Evolutionary conservation across 2,329 filamentous ascomycete genomes (phyloP).

Genomic region (Arachnomyces sp.): DNA sequence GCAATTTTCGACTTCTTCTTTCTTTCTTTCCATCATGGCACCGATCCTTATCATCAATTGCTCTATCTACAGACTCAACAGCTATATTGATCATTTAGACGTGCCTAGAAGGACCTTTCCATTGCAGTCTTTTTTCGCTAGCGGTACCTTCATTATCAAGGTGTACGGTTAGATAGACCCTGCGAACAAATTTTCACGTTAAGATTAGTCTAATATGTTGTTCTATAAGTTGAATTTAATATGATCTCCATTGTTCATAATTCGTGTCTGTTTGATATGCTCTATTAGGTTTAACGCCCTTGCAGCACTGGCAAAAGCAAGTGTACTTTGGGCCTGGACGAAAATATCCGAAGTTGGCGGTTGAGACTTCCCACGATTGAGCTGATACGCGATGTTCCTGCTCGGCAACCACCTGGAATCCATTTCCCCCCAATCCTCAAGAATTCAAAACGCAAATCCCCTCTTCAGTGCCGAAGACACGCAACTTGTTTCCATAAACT

Average conservation of each 20-base stretch:
- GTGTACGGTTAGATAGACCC: constrained; percentile 95
- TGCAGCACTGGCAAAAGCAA: too few species aligned
- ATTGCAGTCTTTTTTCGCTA: constrained; percentile 95
- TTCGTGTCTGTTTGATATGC: too few species aligned
- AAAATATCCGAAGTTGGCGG: too few species aligned
- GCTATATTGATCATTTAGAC: constrained; percentile 84
- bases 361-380: too few species aligned
- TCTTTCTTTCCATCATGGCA: constrained; percentile 53
- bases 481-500: constrained; percentile 51
- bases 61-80: constrained; percentile 52
- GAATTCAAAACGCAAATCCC: constrained; percentile 30
- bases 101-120: constrained; percentile 64
- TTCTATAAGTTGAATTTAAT: too few species aligned
- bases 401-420: too few species aligned
- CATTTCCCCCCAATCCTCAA: constrained; percentile 8
- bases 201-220: too few species aligned
- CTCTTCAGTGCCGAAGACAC: constrained; percentile 55
- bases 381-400: too few species aligned
- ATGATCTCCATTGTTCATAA: background rate
- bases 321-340: too few species aligned
- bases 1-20: constrained; percentile 21
- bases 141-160: constrained; percentile 78
- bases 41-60: constrained; percentile 93
- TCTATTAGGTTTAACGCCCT: too few species aligned
- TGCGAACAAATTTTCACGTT: constrained; percentile 58